These are phyloP conservation scores for Turritis glabra DNA, from an alignment of 345 rosid species.

Conservation along the genomic window DNA sequence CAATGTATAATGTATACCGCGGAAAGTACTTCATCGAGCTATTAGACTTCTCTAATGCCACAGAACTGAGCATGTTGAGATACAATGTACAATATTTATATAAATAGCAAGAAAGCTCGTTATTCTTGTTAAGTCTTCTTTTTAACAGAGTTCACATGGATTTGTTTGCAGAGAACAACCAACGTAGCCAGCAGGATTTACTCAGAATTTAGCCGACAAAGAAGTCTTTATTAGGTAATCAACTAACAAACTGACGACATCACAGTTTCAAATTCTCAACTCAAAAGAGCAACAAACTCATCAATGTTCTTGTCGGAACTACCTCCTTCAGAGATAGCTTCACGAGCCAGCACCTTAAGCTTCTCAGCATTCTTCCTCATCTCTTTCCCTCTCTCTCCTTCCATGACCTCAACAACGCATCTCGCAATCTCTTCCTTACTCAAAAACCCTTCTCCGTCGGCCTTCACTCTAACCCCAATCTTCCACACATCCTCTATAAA, in stretches of 20 bases:
- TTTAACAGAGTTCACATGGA: background rate
- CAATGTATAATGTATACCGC: conserved; percentile 26
- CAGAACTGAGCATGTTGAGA: conserved; percentile 32
- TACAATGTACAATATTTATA: conserved; percentile 32
- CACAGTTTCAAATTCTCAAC: background rate
- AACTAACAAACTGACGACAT: background rate
- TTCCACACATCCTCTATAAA: conserved; percentile 60
- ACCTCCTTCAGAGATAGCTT: conserved; percentile 51
- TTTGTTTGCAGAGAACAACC: conserved; percentile 8
- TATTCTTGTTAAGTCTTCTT: background rate
- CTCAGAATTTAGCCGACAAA: conserved; percentile 1
- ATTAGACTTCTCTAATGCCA: conserved; percentile 25
- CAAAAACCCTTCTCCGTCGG: conserved; percentile 35
- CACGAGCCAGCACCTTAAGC: conserved; percentile 47
- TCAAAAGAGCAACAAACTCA: conserved; percentile 38
- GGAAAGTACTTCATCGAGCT: conserved; percentile 22
- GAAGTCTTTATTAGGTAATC: conserved; percentile 3
- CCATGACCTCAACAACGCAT: conserved; percentile 53
- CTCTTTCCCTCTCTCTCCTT: conserved; percentile 47
- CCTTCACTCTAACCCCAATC: conserved; percentile 49
- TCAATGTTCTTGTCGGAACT: conserved; percentile 48
- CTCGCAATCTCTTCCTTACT: conserved; percentile 42
- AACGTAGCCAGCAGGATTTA: background rate
- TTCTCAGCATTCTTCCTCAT: conserved; percentile 44
- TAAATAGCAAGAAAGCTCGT: conserved; percentile 3